A percentile compares a stretch with the other conserved stretches of the same genome.
Evolutionary conservation across 257 asterid species (phyloP).

Genomic region (Perilla frutescens): DNA sequence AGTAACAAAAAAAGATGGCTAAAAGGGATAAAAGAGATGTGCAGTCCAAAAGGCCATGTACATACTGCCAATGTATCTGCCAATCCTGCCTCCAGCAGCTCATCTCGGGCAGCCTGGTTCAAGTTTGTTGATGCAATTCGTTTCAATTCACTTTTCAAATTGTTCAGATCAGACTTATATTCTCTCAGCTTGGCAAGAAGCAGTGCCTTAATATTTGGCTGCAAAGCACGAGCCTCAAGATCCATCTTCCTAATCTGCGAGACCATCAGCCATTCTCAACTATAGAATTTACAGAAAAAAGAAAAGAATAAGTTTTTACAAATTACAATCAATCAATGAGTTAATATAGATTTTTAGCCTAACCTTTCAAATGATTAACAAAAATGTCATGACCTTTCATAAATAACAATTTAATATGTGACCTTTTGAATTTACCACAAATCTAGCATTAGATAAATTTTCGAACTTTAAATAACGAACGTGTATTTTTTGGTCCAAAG

Average conservation of each 20-base stretch:
- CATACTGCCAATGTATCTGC: conserved; percentile 75
- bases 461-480: too few relatives aligned
- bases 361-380: too few relatives aligned
- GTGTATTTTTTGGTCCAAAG: too few relatives aligned
- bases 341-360: too few relatives aligned
- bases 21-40: conserved; percentile 1
- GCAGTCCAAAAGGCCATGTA: conserved; percentile 5
- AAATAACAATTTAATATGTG: too few relatives aligned
- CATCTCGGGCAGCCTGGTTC: conserved; percentile 83
- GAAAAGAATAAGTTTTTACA: background rate
- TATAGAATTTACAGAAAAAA: conserved; percentile 17
- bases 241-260: conserved; percentile 83
- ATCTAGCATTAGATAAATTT: too few relatives aligned
- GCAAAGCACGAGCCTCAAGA: conserved; percentile 81
- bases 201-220: conserved; percentile 74
- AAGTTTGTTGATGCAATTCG: conserved; percentile 57
- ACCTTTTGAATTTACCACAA: too few relatives aligned
- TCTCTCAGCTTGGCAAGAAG: conserved; percentile 87
- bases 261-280: conserved; percentile 33
- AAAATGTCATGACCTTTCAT: too few relatives aligned
- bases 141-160: conserved; percentile 70
- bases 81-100: conserved; percentile 82
- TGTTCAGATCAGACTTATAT: conserved; percentile 81
- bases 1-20: background rate
- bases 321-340: background rate